Conservation (phyloP, 768 basidiomycete species). For the Podaxis sp. region DNA sequence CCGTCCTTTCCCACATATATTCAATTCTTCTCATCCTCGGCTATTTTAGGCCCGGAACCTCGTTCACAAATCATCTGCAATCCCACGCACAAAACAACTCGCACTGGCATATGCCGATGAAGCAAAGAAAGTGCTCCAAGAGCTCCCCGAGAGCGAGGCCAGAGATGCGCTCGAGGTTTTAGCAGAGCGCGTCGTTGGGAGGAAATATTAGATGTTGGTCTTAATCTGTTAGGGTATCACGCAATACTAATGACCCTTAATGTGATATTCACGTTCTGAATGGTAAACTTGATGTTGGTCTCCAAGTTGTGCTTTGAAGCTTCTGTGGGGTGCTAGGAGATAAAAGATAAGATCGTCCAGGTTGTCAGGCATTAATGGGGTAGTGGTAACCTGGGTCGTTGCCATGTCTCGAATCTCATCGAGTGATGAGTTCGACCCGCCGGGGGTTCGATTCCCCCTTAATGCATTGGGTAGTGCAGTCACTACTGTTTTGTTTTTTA, state of each 20-base stretch:
- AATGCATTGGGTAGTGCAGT: not conserved
- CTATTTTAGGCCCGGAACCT: constrained; percentile 64
- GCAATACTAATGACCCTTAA: not conserved
- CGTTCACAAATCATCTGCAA: constrained; percentile 75
- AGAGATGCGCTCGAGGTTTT: constrained; percentile 72
- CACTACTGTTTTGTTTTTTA: no score
- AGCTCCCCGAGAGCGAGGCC: constrained; percentile 83
- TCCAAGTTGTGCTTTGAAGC: no score
- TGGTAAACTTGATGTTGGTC: not conserved
- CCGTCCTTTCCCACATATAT: constrained; percentile 6
- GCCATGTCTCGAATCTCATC: constrained; percentile 8
- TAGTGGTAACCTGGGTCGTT: constrained; percentile 21
- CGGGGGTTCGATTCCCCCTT: constrained; percentile 3
- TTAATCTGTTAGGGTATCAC: not conserved
- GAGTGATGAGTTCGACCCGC: not conserved
- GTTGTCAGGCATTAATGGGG: constrained; percentile 16
- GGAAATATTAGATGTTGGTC: constrained; percentile 32
- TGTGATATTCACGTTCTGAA: not conserved
- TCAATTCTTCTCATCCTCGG: not conserved
- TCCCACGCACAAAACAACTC: constrained; percentile 77
- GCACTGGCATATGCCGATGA: constrained; percentile 78
- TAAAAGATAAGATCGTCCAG: no score
- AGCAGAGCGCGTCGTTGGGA: constrained; percentile 70
- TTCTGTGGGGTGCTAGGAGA: no score
- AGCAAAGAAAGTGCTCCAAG: constrained; percentile 69